Base-by-base conservation (phyloP, 495 filamentous ascomycete species). In the Lasiosphaeria hispida region DNA sequence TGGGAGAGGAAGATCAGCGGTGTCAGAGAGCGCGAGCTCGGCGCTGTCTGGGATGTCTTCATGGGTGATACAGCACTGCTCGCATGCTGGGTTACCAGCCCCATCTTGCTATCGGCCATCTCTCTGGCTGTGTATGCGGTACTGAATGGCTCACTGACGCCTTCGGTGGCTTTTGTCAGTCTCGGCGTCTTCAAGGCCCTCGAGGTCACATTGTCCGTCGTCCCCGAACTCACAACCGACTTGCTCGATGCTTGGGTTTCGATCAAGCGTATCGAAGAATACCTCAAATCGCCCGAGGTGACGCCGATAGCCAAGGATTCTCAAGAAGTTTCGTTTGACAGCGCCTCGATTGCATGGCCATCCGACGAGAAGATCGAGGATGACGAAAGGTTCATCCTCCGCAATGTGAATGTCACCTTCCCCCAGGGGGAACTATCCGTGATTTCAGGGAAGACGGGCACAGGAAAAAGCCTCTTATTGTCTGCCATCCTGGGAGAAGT, bases 161-260 rank as follows among this genome's bases (percentile, higher is more conserved):
- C 91, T 3, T 90, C 89, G 0, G 83, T 92, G 13, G 91, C 91
- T 2, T 96, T 96, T 60, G 91, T 91, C 13, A 84, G 88, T 49
- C 78, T 96, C 43, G 80, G 85, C 2, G 75, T 96, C 35, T 92
- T 95, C 69, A 80, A 77, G 39, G 76, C 80, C 10, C 79, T 96
- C 40, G 90, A 94, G 66, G 75, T 83, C 34, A 84, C 85, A 0
- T 70, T 96, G 1, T 82, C 85, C 7, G 74, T 88, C 18, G 70
- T 94, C 38, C 90, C 90, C 1, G 88, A 92, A 59, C 72, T 92
- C 10, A 86, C 83, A 7, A 87, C 90, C 0, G 80, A 87, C 62
- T 69, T 79, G 0, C 71, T 87, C 14, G 89, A 96, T 59, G 85
- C 89, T 0, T 86, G 84, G 72, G 80, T 92, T 7, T 89, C 86